Base-by-base conservation (phyloP, 208 protist species). In the Crithidia bombi region DNA sequence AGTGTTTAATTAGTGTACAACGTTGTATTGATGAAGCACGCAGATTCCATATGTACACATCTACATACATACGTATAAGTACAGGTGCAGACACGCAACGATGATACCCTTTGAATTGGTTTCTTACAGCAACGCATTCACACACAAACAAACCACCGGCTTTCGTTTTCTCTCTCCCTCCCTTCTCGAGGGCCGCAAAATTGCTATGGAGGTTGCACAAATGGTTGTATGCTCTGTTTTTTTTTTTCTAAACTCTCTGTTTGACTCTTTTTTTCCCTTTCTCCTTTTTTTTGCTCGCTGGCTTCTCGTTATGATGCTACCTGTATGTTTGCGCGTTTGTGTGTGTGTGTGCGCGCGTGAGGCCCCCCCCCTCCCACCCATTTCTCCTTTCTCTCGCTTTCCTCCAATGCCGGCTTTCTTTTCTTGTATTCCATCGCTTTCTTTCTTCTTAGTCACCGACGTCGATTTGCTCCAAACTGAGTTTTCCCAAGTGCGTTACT, bases 381-480 rank as follows among this genome's bases (percentile, higher is more conserved):
- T n/a, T n/a, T n/a, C n/a, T 25, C 4, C 12, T 50, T 64, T 64
- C 25, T 9, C 25, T 57, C 28, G 44, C 32, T 56, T 62, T n/a
- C n/a, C n/a, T n/a, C n/a, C n/a, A n/a, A n/a, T n/a, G n/a, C n/a
- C n/a, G n/a, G n/a, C 2, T n/a, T 56, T 49, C 21, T 23, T 39
- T 1, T 66, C 11, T 25, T 39, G 3, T 7, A 38, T n/a, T n/a
- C n/a, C n/a, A n/a, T n/a, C n/a, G n/a, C n/a, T n/a, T n/a, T 23
- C 52, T 0, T 47, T 30, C 23, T 47, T 9, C n/a, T n/a, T n/a
- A n/a, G n/a, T n/a, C n/a, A n/a, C n/a, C n/a, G n/a, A n/a, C n/a
- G n/a, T n/a, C n/a, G n/a, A n/a, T n/a, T n/a, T n/a, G n/a, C n/a
- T n/a, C n/a, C n/a, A n/a, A n/a, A n/a, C n/a, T n/a, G n/a, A n/a